Conservation (phyloP, 1,284 basidiomycete species). For the Rhodotorula sp. region DNA sequence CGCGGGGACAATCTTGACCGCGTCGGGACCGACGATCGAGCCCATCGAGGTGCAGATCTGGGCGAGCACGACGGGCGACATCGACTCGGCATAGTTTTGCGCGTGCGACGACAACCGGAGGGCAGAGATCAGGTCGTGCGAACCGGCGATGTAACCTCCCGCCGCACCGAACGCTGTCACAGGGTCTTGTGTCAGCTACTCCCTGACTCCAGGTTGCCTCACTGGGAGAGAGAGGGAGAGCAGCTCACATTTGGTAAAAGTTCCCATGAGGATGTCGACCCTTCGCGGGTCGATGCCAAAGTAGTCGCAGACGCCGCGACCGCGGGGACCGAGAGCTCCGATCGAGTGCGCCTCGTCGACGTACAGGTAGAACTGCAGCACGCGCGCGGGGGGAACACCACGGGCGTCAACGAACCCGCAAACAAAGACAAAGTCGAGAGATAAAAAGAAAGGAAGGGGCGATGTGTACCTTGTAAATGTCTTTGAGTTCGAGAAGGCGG, state of each 20-base stretch:
- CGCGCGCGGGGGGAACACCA: too few relatives aligned
- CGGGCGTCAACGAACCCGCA: too few relatives aligned
- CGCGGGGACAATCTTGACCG: conserved; percentile 57
- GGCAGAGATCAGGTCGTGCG: conserved; percentile 72
- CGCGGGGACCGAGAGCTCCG: conserved; percentile 88
- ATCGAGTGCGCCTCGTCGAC: conserved; percentile 98
- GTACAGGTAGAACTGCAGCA: conserved; percentile 84
- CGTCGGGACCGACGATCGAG: conserved; percentile 78
- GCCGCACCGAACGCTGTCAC: conserved; percentile 78
- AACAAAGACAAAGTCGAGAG: too few relatives aligned
- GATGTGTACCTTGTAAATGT: conserved; percentile 80
- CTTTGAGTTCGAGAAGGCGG: conserved; percentile 78
- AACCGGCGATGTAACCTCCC: conserved; percentile 90
- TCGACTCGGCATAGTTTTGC: conserved; percentile 84
- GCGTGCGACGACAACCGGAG: conserved; percentile 81
- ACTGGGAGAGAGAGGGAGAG: neutral
- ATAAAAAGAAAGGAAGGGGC: neutral
- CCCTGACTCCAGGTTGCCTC: too few relatives aligned
- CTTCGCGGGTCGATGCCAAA: conserved; percentile 78
- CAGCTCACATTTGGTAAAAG: conserved; percentile 80
- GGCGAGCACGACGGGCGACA: conserved; percentile 84
- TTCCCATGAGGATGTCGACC: conserved; percentile 96
- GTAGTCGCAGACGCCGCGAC: conserved; percentile 93
- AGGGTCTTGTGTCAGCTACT: neutral
- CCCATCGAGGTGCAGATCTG: conserved; percentile 92